Evolutionary conservation across 176 grass and related monocot genomes (phyloP), one percentile per base, ranked within the genome.

Genomic region (Olyra latifolia): DNA sequence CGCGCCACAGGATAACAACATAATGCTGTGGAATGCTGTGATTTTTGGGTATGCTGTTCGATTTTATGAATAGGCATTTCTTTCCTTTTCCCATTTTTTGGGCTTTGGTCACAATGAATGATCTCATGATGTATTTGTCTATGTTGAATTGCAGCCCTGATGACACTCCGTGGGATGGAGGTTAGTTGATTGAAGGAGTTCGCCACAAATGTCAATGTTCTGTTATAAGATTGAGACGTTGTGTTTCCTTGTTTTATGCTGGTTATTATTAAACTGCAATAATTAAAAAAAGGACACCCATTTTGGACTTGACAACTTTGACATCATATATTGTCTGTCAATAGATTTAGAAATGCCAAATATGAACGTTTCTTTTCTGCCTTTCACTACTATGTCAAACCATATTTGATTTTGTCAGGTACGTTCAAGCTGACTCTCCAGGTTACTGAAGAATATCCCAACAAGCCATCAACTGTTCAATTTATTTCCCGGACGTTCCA

Each of bases 141-240:
- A n/a, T n/a, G 56, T 70, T 83, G 8, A 41, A 61, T 80, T 91
- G 83, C 89, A 97, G 94, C 25, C 94, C 94, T 43, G 94, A 97
- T 55, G 94, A 97, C 24, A 97, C 91, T 30, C 91, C 91, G 10
- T 97, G 91, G 94, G 94, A 97, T 64, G 94, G 94, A 93, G 94
- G 94, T 97, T 77, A 89, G 88, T 72, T 53, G 17, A 55, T 76
- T 41, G 56, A 11, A 12, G 13, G 4, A 6, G 14, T 77, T 23
- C 49, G 41, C 72, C 41, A 41, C 8, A 9, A 72, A 10, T 70
- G 49, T 11, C 12, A 19, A 20, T 66, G 29, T 24, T 8, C 38
- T 25, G n/a, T n/a, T 42, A 38, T 40, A 13, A 16, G 54, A 64
- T 80, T 41, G 22, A 46, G 44, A 62, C 15, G 62, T 29, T 79